Percentiles rank a stretch among this genome's conserved stretches.
These are phyloP conservation scores for Daldinia caldariorum DNA, from an alignment of 495 filamentous ascomycete genomes.

Conservation along the genomic window DNA sequence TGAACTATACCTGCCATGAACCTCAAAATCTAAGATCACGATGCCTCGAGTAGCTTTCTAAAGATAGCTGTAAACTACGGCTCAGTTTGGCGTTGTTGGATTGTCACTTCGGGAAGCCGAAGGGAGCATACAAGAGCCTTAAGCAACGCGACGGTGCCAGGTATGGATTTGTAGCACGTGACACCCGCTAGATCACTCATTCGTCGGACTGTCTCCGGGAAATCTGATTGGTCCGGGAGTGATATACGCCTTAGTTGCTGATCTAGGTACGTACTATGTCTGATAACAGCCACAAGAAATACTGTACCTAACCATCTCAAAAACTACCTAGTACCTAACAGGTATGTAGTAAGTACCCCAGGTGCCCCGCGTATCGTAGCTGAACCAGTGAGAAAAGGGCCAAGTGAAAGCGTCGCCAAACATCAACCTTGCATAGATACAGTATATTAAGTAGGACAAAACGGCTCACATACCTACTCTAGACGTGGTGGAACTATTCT, in stretches of 20 bases:
- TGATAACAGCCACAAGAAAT: constrained; percentile 10
- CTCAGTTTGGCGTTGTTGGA: constrained; percentile 19
- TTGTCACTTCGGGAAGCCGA: not conserved
- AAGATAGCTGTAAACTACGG: not conserved
- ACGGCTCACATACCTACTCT: no score
- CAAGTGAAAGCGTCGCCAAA: no score
- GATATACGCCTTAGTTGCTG: not conserved
- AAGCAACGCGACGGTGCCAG: not conserved
- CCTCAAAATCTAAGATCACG: no score
- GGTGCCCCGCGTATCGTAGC: no score
- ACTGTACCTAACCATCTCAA: no score
- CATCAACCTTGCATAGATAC: not conserved
- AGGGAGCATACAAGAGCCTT: not conserved
- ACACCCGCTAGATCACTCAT: constrained; percentile 32
- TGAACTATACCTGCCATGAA: no score
- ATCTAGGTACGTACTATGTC: no score
- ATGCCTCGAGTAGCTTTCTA: not conserved
- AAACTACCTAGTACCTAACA: no score
- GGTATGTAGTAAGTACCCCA: no score
- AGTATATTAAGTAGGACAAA: not conserved
- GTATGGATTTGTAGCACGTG: constrained; percentile 16
- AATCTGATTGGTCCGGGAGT: constrained; percentile 16
- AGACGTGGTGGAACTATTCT: no score
- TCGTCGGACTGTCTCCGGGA: constrained; percentile 7
- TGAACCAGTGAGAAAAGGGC: no score